These are phyloP conservation scores for Lactarius vividus DNA, from an alignment of 768 basidiomycete species.

Conservation along the genomic window DNA sequence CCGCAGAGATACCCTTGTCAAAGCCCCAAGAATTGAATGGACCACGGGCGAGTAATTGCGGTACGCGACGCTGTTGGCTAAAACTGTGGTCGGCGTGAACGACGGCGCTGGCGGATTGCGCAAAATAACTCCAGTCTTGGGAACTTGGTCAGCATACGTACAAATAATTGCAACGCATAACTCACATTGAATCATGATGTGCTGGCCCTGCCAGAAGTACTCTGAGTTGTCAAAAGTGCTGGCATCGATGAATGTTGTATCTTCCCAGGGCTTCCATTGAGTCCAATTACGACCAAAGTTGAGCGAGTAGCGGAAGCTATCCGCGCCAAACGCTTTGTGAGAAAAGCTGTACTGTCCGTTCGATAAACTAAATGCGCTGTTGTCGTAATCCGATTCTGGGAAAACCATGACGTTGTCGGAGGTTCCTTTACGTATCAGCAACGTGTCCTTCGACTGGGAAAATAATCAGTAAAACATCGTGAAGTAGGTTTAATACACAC, in stretches of 20 bases:
- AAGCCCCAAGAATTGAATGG: slow-evolving; percentile 92
- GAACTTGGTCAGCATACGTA: neutral
- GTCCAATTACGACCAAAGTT: slow-evolving; percentile 88
- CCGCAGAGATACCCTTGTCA: slow-evolving; percentile 72
- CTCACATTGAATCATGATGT: slow-evolving; percentile 88
- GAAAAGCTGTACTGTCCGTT: slow-evolving; percentile 70
- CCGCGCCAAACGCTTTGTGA: slow-evolving; percentile 83
- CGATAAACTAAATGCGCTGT: slow-evolving; percentile 51
- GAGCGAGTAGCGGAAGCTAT: slow-evolving; percentile 81
- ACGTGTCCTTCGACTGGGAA: slow-evolving; percentile 61
- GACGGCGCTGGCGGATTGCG: slow-evolving; percentile 59
- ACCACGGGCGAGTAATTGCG: slow-evolving; percentile 84
- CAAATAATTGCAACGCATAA: slow-evolving; percentile 20
- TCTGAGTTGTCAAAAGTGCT: slow-evolving; percentile 46
- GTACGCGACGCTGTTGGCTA: slow-evolving; percentile 66
- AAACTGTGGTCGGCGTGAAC: slow-evolving; percentile 76
- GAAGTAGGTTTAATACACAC: slow-evolving; percentile 38
- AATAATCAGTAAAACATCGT: neutral
- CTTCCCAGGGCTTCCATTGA: slow-evolving; percentile 76
- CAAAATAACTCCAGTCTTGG: slow-evolving; percentile 74
- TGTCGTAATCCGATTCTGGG: slow-evolving; percentile 77
- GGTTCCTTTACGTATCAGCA: slow-evolving; percentile 78
- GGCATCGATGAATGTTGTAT: slow-evolving; percentile 60
- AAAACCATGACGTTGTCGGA: slow-evolving; percentile 82
- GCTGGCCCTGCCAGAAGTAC: slow-evolving; percentile 77